Base-by-base conservation (phyloP, 108 stramenopile species). In the Schizochytrium sp. region DNA sequence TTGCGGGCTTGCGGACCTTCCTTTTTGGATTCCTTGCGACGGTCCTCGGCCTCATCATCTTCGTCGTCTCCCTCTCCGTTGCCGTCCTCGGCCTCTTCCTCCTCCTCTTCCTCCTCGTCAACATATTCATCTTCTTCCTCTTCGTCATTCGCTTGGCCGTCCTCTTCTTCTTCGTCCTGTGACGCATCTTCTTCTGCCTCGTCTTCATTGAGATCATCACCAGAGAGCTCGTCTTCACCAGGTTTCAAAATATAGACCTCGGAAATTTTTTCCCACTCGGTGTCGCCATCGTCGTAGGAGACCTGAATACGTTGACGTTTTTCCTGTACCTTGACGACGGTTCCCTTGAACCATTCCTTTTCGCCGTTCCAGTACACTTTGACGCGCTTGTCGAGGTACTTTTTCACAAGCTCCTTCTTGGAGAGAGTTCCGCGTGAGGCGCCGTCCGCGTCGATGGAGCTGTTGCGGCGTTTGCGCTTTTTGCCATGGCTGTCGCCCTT, bases 311-410 rank as follows among this genome's bases (percentile, higher is more conserved):
- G 14, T 53, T 47, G 48, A 45, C 76, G 45, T 6, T 14, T 12
- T 23, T 53, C 76, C 23, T 83, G 19, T 3, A 83, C 76, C 25
- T 53, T 83, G 23, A 6, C 6, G 51, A 83, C 51, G 48, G 3
- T 83, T 43, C 76, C 76, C 8, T 83, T n/a, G 51, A 83, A 83
- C 48, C 51, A 83, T 1, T 83, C 76, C 76, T 53, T 83, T 12
- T 83, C 76, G 19, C 76, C 76, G 28, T 83, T 83, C 76, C 76
- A 83, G 76, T 83, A 83, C 51, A 83, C 76, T 53, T 83, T 83
- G 76, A 47, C 45, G 23, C 76, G 45, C 23, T 53, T 47, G 25
- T 45, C 51, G 48, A 83, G 8, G 63, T 23, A 69, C 18, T 69
- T 69, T 23, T 69, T 69, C 14, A 8, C 8, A 8, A 69, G 63